These are phyloP conservation scores for Solanum lignicaule DNA, from an alignment of 257 asterid species.

Conservation along the genomic window DNA sequence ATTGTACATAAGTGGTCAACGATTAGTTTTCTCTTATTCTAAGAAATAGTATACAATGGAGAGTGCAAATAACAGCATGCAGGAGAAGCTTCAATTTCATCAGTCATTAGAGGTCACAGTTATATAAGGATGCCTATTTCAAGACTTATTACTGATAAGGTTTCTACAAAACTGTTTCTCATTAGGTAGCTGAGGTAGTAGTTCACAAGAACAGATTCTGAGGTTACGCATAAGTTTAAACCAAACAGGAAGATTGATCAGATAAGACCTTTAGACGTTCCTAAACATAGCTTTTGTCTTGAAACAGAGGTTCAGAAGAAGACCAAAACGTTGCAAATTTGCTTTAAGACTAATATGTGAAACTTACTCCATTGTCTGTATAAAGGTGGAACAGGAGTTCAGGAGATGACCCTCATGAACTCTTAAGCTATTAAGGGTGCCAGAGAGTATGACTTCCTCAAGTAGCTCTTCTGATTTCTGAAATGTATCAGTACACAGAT, in stretches of 20 bases:
- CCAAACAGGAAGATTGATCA: not conserved
- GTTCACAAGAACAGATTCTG: not conserved
- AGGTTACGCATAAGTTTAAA: not conserved
- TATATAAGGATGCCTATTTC: not conserved
- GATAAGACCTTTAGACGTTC: not conserved
- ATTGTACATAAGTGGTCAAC: not conserved
- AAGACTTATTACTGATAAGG: not conserved
- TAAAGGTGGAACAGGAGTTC: constrained; percentile 77
- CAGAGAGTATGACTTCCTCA: constrained; percentile 85
- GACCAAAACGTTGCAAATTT: not conserved
- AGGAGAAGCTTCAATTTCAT: not conserved
- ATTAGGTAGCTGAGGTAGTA: not conserved
- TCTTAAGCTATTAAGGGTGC: constrained; percentile 76
- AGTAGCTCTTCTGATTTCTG: constrained; percentile 90
- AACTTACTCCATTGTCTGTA: constrained; percentile 66
- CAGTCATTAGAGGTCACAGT: not conserved
- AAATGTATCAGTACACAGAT: constrained; percentile 19
- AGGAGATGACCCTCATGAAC: constrained; percentile 27
- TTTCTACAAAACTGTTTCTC: not conserved
- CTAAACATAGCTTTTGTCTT: not conserved
- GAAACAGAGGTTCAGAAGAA: not conserved
- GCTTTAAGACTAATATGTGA: not conserved
- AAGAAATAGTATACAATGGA: not conserved
- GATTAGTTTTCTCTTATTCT: not conserved
- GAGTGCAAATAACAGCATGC: not conserved